Percentiles rank a stretch among this genome's conserved stretches.
Conservation (phyloP, 306 rosid genomes). For the Sindora glabra region DNA sequence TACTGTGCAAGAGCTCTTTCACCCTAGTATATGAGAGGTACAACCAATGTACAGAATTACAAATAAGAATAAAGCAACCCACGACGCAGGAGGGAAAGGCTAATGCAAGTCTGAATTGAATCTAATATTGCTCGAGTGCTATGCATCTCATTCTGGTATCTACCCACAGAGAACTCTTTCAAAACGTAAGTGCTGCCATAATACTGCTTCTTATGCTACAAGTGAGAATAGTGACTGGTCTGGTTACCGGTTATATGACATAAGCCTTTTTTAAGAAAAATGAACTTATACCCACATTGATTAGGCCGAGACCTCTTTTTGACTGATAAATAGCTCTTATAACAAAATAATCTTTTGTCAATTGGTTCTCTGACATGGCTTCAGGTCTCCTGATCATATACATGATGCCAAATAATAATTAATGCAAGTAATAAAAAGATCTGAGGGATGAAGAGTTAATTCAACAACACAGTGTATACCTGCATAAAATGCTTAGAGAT, state of each 20-base stretch:
- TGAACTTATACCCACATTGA: constrained; percentile 60
- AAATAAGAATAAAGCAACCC: neutral
- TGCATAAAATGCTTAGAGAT: neutral
- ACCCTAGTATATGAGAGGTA: constrained; percentile 48
- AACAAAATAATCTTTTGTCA: constrained; percentile 84
- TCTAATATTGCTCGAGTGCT: neutral
- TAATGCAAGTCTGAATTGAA: neutral
- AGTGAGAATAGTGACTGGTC: constrained; percentile 3
- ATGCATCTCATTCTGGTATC: too few relatives aligned
- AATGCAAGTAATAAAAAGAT: neutral
- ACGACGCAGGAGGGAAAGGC: neutral
- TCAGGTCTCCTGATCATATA: constrained; percentile 74
- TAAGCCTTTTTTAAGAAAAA: too few relatives aligned
- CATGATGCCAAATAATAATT: constrained; percentile 37
- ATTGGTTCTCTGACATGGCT: constrained; percentile 88
- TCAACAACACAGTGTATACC: neutral
- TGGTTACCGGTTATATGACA: too few relatives aligned
- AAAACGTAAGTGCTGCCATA: too few relatives aligned
- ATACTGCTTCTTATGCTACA: neutral
- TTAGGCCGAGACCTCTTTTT: constrained; percentile 77
- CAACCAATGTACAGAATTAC: constrained; percentile 4
- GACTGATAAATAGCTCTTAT: constrained; percentile 97
- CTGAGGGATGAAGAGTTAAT: neutral
- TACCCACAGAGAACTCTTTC: too few relatives aligned
- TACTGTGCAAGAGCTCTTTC: constrained; percentile 72